These are phyloP conservation scores for Mollisiaceae sp. DNA, from an alignment of 2,329 filamentous ascomycete genomes.

Conservation along the genomic window DNA sequence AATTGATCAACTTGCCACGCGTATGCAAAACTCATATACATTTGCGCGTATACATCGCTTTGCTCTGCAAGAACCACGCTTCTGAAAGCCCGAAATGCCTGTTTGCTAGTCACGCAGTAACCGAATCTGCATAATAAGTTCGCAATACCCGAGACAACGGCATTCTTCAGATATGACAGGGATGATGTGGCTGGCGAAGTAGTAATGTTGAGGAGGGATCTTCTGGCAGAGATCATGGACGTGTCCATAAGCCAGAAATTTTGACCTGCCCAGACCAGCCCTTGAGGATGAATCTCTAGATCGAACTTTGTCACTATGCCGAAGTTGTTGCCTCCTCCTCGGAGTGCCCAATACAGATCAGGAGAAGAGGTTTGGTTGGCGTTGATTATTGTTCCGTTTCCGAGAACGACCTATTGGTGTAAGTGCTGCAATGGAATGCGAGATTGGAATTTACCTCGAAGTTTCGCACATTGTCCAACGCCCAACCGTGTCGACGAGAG, in stretches of 20 bases:
- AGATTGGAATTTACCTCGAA: slow-evolving; percentile 21
- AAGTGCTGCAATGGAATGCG: not conserved
- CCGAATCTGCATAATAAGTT: slow-evolving; percentile 2
- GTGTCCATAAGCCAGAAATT: slow-evolving; percentile 15
- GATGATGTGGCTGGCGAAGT: not conserved
- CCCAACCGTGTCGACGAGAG: slow-evolving; percentile 27
- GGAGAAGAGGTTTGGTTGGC: slow-evolving; percentile 36
- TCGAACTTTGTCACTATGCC: slow-evolving; percentile 48
- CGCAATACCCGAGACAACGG: not conserved
- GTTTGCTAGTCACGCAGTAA: slow-evolving; percentile 9
- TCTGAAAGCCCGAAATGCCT: slow-evolving; percentile 1
- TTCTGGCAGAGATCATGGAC: not conserved
- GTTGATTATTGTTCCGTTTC: slow-evolving; percentile 35
- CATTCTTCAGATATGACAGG: slow-evolving; percentile 5
- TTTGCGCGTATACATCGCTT: slow-evolving; percentile 11
- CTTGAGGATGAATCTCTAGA: slow-evolving; percentile 29
- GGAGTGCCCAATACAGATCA: slow-evolving; percentile 41
- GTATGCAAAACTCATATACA: not conserved
- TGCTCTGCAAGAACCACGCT: slow-evolving; percentile 8
- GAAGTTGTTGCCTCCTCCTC: slow-evolving; percentile 34
- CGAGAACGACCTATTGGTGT: slow-evolving; percentile 37
- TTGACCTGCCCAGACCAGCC: slow-evolving; percentile 15
- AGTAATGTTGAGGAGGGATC: not conserved
- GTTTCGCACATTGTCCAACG: slow-evolving; percentile 27
- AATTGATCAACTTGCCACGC: slow-evolving; percentile 4